Evolutionary conservation across 2,329 filamentous ascomycete genomes (phyloP).

Genomic region (Aspergillus pseudoterreus): DNA sequence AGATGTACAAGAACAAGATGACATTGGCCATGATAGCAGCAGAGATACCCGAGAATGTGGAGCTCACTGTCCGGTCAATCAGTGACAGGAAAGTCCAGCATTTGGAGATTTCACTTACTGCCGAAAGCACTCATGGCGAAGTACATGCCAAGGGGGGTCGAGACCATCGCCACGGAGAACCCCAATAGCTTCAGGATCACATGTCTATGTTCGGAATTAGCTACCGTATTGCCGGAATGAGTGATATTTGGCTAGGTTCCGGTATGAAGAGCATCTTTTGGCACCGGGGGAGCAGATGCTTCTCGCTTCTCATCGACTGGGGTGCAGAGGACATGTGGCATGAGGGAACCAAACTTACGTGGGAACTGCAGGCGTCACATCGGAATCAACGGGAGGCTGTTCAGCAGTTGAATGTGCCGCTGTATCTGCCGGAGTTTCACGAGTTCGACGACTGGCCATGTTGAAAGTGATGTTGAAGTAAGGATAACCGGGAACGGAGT

Average conservation of each 20-base stretch:
- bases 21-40: conserved; percentile 90
- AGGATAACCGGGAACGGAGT: not conserved
- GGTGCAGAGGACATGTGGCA: conserved; percentile 6
- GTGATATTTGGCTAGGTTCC: not conserved
- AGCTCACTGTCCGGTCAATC: conserved; percentile 65
- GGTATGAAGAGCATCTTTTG: not conserved
- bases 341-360: conserved; percentile 52
- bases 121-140: conserved; percentile 78
- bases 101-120: conserved; percentile 51
- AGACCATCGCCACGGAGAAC: conserved; percentile 90
- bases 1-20: conserved; percentile 82
- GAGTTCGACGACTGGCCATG: conserved; percentile 31
- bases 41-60: conserved; percentile 78
- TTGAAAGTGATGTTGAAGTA: conserved; percentile 4
- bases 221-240: not conserved
- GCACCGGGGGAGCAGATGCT: too few species aligned
- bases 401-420: conserved; percentile 30
- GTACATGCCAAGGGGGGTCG: conserved; percentile 82
- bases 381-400: conserved; percentile 55
- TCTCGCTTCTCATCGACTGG: not conserved
- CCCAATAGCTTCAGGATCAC: conserved; percentile 87
- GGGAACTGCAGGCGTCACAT: conserved; percentile 79
- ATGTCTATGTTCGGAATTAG: conserved; percentile 49
- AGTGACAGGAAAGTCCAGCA: conserved; percentile 1
- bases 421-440: conserved; percentile 28